These are phyloP conservation scores for Erysimum pusillum DNA, from an alignment of 441 rosid species.

Conservation along the genomic window DNA sequence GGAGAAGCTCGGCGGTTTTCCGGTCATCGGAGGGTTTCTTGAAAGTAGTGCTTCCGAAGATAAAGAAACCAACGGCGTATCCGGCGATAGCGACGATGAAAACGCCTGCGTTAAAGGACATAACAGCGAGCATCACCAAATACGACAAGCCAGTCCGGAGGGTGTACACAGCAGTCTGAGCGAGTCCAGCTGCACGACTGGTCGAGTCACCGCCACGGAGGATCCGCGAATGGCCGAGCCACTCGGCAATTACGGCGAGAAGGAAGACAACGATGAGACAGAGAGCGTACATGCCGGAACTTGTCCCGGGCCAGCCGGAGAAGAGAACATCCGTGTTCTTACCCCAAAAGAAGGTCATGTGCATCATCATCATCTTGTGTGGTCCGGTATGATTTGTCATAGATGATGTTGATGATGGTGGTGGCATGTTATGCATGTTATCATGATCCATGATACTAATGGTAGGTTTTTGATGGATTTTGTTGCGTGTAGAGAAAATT, in stretches of 20 bases:
- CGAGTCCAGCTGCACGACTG: constrained; percentile 47
- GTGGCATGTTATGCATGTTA: constrained; percentile 45
- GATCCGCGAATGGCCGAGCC: constrained; percentile 50
- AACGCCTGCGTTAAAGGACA: constrained; percentile 77
- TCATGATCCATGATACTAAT: constrained; percentile 41
- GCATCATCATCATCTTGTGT: constrained; percentile 60
- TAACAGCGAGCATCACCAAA: constrained; percentile 70
- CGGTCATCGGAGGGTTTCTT: constrained; percentile 25
- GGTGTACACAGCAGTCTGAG: constrained; percentile 56
- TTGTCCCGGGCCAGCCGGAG: constrained; percentile 65
- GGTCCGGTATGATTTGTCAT: constrained; percentile 34
- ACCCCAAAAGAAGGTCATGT: constrained; percentile 77
- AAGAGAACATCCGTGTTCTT: constrained; percentile 61
- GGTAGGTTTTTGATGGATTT: neutral
- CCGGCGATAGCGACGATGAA: constrained; percentile 65
- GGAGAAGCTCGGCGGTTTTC: constrained; percentile 47
- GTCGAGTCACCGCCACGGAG: constrained; percentile 39
- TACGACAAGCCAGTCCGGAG: constrained; percentile 57
- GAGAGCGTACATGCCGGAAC: constrained; percentile 58
- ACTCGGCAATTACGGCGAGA: constrained; percentile 55
- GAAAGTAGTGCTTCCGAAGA: constrained; percentile 60
- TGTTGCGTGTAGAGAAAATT: neutral
- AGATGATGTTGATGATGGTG: constrained; percentile 44
- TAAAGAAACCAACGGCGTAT: constrained; percentile 58
- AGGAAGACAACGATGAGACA: constrained; percentile 59